Conservation (phyloP, 371 early-diverging fungal genomes). For the Choanephora cucurbitarum region DNA sequence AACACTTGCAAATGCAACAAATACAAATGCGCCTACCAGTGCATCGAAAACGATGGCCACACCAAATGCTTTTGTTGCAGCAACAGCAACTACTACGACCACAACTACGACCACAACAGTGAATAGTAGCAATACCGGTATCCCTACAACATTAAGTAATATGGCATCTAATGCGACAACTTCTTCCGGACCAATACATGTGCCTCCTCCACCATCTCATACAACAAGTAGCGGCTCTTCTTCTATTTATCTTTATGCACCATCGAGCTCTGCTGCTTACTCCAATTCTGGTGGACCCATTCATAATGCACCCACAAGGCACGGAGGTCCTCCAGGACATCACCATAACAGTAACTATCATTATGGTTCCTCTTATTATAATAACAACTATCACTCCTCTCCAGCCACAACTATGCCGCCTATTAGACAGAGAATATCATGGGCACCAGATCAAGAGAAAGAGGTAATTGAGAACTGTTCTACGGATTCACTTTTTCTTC, state of each 20-base stretch:
- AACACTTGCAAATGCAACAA: not conserved
- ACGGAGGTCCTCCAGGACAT: constrained; percentile 1
- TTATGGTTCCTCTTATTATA: constrained; percentile 10
- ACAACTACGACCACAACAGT: not conserved
- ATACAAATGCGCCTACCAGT: not conserved
- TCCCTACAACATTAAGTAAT: not conserved
- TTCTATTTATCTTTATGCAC: constrained; percentile 13
- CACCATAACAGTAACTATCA: constrained; percentile 1
- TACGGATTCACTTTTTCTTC: not conserved
- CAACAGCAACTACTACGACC: not conserved
- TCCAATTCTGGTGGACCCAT: not conserved
- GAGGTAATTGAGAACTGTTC: constrained; percentile 35
- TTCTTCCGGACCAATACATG: constrained; percentile 2
- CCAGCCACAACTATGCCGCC: constrained; percentile 21
- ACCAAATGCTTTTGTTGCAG: not conserved
- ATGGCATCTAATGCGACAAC: not conserved
- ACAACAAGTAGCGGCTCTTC: constrained; percentile 6
- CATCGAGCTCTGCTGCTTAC: constrained; percentile 18
- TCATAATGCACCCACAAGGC: not conserved
- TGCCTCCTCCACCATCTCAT: constrained; percentile 1
- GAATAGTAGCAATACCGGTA: constrained; percentile 4
- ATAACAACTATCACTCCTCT: constrained; percentile 19
- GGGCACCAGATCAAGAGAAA: constrained; percentile 51
- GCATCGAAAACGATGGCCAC: not conserved
- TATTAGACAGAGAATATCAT: constrained; percentile 30